phyloP scores from a whole-genome alignment of 2,329 filamentous ascomycete genomes.

The Monosporascus sp. region DNA sequence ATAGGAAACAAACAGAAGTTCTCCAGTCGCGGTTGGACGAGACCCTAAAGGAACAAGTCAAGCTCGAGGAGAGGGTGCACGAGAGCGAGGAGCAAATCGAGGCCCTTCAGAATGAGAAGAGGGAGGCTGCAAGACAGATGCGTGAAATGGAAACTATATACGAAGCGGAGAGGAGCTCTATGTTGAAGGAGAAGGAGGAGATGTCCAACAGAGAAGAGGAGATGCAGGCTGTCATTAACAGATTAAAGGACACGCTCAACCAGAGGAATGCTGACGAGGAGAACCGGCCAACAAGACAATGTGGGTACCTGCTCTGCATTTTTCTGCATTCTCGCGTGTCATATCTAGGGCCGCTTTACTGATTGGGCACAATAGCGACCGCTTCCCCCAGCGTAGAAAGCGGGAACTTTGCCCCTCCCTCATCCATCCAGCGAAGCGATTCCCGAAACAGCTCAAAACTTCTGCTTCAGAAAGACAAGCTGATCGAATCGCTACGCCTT shows the following conservation, averaged over 20 bases:
- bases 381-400: conserved; percentile 65
- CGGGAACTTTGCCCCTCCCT: conserved; percentile 80
- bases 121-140: conserved; percentile 75
- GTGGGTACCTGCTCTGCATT: conserved; percentile 33
- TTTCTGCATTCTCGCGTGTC: not conserved
- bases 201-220: conserved; percentile 80
- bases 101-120: conserved; percentile 74
- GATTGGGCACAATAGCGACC: conserved; percentile 33
- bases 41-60: conserved; percentile 72
- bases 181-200: conserved; percentile 89
- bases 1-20: conserved; percentile 78
- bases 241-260: conserved; percentile 82
- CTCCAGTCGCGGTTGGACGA: conserved; percentile 85
- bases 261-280: conserved; percentile 60
- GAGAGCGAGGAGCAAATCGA: conserved; percentile 83
- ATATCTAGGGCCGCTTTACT: conserved; percentile 5
- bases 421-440: conserved; percentile 79
- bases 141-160: conserved; percentile 91
- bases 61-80: conserved; percentile 81
- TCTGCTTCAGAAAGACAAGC: conserved; percentile 89
- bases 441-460: conserved; percentile 86
- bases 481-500: conserved; percentile 86
- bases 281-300: conserved; percentile 51
- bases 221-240: conserved; percentile 83
- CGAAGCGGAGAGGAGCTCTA: conserved; percentile 80